These are phyloP conservation scores for Podospora australis DNA, from an alignment of 495 filamentous ascomycete genomes.

Conservation along the genomic window DNA sequence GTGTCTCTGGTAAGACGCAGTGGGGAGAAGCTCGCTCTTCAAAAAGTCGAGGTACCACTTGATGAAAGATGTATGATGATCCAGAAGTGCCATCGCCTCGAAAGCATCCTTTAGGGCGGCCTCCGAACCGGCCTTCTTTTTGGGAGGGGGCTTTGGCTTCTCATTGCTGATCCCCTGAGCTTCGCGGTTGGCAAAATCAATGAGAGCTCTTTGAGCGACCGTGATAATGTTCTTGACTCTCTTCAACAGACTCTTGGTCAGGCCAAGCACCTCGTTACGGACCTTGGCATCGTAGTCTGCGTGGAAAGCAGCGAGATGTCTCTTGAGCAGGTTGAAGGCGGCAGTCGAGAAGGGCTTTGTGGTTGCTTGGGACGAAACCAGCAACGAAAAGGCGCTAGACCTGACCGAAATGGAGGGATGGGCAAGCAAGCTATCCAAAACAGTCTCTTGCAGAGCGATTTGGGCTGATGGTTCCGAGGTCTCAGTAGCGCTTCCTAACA, in stretches of 20 bases:
- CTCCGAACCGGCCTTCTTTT: conserved; percentile 22
- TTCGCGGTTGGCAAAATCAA: neutral
- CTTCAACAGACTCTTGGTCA: conserved; percentile 60
- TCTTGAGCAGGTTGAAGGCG: conserved; percentile 53
- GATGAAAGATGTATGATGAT: conserved; percentile 54
- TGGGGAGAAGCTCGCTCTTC: conserved; percentile 62
- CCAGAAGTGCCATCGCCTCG: conserved; percentile 20
- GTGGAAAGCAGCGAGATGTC: conserved; percentile 60
- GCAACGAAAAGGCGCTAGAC: conserved; percentile 65
- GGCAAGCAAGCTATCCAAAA: conserved; percentile 52
- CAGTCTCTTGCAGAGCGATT: conserved; percentile 34
- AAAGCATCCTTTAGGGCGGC: conserved; percentile 15
- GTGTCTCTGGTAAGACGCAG: conserved; percentile 78
- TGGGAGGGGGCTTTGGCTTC: conserved; percentile 2
- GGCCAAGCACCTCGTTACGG: conserved; percentile 65
- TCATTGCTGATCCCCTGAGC: neutral
- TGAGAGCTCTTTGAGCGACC: conserved; percentile 32
- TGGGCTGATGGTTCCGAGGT: conserved; percentile 10
- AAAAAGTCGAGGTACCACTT: conserved; percentile 66
- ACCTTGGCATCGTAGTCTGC: conserved; percentile 78
- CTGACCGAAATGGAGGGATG: conserved; percentile 57
- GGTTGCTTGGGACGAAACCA: conserved; percentile 61
- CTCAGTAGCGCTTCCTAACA: conserved; percentile 7
- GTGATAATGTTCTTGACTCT: conserved; percentile 50
- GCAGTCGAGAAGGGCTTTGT: conserved; percentile 59